phyloP scores from a whole-genome alignment of 495 filamentous ascomycete genomes.

The Chaetomium cochliodes region DNA sequence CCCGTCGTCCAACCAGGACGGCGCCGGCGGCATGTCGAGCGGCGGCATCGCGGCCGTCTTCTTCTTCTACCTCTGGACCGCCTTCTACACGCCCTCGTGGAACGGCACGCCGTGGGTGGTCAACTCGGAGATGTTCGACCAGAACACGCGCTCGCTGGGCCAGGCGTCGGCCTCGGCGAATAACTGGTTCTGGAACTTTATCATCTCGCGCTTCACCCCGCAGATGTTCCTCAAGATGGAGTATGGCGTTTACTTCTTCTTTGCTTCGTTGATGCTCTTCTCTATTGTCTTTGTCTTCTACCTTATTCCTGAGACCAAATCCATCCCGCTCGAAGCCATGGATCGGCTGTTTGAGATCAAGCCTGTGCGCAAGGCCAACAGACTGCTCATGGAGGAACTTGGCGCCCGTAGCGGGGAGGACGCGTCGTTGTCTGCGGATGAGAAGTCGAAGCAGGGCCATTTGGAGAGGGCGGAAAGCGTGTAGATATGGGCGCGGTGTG shows the following conservation, averaged over 20 bases:
- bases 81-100: slow-evolving; percentile 74
- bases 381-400: slow-evolving; percentile 50
- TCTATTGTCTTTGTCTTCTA: slow-evolving; percentile 64
- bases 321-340: slow-evolving; percentile 54
- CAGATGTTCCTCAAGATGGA: slow-evolving; percentile 72
- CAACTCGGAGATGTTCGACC: slow-evolving; percentile 63
- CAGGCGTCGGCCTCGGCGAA: slow-evolving; percentile 67
- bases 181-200: slow-evolving; percentile 79
- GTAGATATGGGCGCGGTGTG: not conserved
- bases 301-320: slow-evolving; percentile 53
- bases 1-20: slow-evolving; percentile 41
- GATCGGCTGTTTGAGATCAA: slow-evolving; percentile 56
- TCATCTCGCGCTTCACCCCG: slow-evolving; percentile 68
- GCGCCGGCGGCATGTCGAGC: slow-evolving; percentile 39
- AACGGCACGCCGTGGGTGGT: slow-evolving; percentile 70
- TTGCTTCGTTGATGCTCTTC: slow-evolving; percentile 66
- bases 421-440: slow-evolving; percentile 24
- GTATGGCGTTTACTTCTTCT: slow-evolving; percentile 79
- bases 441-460: slow-evolving; percentile 26
- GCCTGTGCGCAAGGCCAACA: slow-evolving; percentile 57
- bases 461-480: slow-evolving; percentile 35
- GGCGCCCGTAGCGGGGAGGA: slow-evolving; percentile 50
- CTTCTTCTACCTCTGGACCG: slow-evolving; percentile 80
- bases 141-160: slow-evolving; percentile 62
- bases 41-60: slow-evolving; percentile 69